Conservation (phyloP, 129 eudicot species). For the Dittrichia graveolens region DNA sequence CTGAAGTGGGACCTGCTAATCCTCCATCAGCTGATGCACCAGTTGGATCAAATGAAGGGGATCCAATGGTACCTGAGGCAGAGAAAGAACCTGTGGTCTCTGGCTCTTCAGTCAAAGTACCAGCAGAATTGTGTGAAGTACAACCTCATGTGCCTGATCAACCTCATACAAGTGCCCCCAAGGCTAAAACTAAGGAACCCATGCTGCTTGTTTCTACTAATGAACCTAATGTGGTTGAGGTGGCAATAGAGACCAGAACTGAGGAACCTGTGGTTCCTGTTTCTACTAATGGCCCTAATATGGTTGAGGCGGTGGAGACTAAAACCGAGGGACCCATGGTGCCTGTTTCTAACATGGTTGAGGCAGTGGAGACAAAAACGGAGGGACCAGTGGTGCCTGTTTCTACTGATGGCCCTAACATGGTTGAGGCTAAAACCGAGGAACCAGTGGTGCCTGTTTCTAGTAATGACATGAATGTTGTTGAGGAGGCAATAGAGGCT, state of each 20-base stretch:
- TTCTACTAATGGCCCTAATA: conserved; percentile 10
- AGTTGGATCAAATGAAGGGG: conserved; percentile 10
- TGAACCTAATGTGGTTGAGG: conserved; percentile 21
- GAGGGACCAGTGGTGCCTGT: conserved; percentile 6
- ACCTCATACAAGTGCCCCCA: conserved; percentile 15
- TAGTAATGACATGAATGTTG: background rate
- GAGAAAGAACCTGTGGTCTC: conserved; percentile 19
- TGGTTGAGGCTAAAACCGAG: conserved; percentile 3
- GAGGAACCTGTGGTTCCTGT: conserved; percentile 22
- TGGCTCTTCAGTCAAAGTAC: conserved; percentile 16
- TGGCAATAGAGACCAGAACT: conserved; percentile 4
- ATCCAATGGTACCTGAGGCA: background rate
- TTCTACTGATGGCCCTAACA: background rate
- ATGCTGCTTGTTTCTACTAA: conserved; percentile 2
- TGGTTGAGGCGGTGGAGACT: conserved; percentile 18
- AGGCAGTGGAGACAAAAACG: conserved; percentile 9
- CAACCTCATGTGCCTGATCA: conserved; percentile 18
- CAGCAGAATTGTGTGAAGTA: conserved; percentile 8
- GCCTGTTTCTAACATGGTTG: background rate
- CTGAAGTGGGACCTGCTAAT: background rate
- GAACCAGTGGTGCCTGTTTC: conserved; percentile 23
- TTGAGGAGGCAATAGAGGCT: conserved; percentile 9
- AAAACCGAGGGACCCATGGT: background rate
- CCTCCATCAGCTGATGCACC: conserved; percentile 20
- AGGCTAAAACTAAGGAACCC: conserved; percentile 18